Base-by-base conservation (phyloP, 2,329 filamentous ascomycete species). In the Ophiostoma sp. region DNA sequence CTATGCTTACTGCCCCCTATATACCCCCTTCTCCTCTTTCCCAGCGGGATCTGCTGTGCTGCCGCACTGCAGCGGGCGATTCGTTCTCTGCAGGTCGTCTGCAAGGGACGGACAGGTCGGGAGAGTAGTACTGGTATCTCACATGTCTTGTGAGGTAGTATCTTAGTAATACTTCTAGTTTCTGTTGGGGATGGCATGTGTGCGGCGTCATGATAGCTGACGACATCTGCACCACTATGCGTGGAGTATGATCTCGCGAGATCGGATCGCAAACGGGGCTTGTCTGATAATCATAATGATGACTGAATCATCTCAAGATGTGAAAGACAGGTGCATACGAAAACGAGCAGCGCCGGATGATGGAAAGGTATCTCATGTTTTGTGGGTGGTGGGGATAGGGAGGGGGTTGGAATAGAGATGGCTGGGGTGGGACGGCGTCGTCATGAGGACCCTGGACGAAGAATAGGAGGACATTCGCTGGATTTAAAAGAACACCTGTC, bases 31-130 rank as follows among this genome's bases (percentile, higher is more conserved):
- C 27, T 27, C 27, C 27, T 27, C 27, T 27, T 27, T 27, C 27
- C 27, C 27, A 27, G 27, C 27, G 27, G 27, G 55, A 68, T 66
- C 64, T 68, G 67, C 67, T 66, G 67, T 68, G 67, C 67, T 47
- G 58, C 67, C 58, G 65, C 65, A 69, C 68, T 67, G 65, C 68
- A 65, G 68, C 60, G 41, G 65, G n/a, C 67, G 58, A 45, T 63
- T 62, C 18, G 44, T 60, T 60, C 55, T 41, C 49, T 55, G 49
- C 49, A 55, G 49, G 62, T 18, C 40, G 27, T 2, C 68, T 67
- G 68, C 65, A 67, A 67, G 68, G 65, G 67, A 55, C 67, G 55
- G 55, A 18, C 49, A 55, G 11, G 49, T 55, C 49, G 49, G 49
- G 14, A 47, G 38, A 27, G n/a, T 27, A 8, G 14, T 11, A 3